Evolutionary conservation across 1,139 yeast genomes (phyloP), one percentile per base, ranked within the genome.

Genomic region (Pichia sp.): DNA sequence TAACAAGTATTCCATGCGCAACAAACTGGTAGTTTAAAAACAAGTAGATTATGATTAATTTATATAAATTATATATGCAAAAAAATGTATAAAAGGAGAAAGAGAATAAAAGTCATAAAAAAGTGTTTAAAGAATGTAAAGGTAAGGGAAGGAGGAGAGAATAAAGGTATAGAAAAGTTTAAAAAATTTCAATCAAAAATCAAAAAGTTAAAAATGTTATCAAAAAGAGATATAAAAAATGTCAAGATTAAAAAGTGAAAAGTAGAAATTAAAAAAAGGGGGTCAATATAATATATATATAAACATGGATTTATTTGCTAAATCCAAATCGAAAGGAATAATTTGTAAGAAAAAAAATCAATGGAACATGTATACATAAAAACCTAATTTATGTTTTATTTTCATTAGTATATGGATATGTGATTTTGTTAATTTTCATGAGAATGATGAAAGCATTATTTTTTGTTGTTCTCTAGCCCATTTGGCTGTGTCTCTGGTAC

Each of bases 381-480:
- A n/a, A n/a, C n/a, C n/a, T n/a, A n/a, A n/a, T n/a, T n/a, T n/a
- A n/a, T n/a, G n/a, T n/a, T n/a, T n/a, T n/a, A n/a, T n/a, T n/a
- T n/a, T n/a, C n/a, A n/a, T n/a, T n/a, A n/a, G n/a, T n/a, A n/a
- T n/a, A n/a, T n/a, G n/a, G n/a, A n/a, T n/a, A n/a, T n/a, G n/a
- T n/a, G n/a, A n/a, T n/a, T n/a, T n/a, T n/a, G n/a, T n/a, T n/a
- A 8, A 31, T 31, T 20, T 4, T 9, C n/a, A 20, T 9, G 9
- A 32, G 28, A 42, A 40, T 24, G 10, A 11, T 27, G 44, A 67
- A 51, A 59, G 31, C 48, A 78, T 83, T 50, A 73, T 68, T 67
- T 79, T 81, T 62, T 81, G 89, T 66, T 82, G 96, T 57, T 86
- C 96, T 56, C 95, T 78, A 11, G 97, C 97, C 97, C 97, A 92